These are phyloP conservation scores for Kwoniella heveanensis DNA, from an alignment of 768 basidiomycete genomes.

Conservation along the genomic window DNA sequence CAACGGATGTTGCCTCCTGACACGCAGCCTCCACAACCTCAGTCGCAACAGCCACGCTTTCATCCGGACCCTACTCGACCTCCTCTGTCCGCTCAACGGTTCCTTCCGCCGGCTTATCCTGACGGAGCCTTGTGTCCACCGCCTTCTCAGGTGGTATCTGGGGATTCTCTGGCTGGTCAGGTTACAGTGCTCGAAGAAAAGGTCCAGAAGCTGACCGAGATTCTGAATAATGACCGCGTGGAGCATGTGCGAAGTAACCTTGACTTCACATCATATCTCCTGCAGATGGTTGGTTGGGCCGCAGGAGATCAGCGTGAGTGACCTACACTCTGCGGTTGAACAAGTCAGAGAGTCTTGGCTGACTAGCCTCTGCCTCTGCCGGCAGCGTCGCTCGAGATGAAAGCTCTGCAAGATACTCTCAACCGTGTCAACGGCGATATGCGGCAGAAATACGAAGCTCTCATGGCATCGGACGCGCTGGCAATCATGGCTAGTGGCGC, in stretches of 20 bases:
- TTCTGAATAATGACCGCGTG: constrained; percentile 33
- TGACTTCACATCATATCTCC: constrained; percentile 34
- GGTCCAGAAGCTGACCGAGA: constrained; percentile 25
- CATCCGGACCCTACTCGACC: constrained; percentile 28
- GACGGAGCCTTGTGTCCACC: constrained; percentile 33
- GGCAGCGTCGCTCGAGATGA: constrained; percentile 13
- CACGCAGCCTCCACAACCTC: constrained; percentile 7
- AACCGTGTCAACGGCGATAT: constrained; percentile 20
- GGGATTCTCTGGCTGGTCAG: constrained; percentile 23
- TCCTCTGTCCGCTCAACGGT: constrained; percentile 16
- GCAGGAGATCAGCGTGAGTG: constrained; percentile 32
- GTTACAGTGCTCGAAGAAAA: constrained; percentile 36
- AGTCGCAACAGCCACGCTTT: constrained; percentile 18
- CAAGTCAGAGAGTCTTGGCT: too few species aligned
- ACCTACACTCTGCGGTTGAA: too few species aligned
- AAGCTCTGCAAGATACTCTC: constrained; percentile 25
- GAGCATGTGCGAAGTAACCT: constrained; percentile 35
- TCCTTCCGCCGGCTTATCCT: constrained; percentile 11
- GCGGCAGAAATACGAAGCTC: constrained; percentile 24
- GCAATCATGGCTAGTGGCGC: constrained; percentile 14
- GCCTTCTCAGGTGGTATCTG: constrained; percentile 10
- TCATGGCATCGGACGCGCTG: constrained; percentile 27
- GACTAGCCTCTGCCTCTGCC: not conserved
- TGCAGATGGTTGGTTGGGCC: constrained; percentile 34
- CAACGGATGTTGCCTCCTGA: not conserved